Percentiles rank a stretch among this genome's conserved stretches.
Conservation (phyloP, 2,329 filamentous ascomycete species). For the Microsporum audouinii region DNA sequence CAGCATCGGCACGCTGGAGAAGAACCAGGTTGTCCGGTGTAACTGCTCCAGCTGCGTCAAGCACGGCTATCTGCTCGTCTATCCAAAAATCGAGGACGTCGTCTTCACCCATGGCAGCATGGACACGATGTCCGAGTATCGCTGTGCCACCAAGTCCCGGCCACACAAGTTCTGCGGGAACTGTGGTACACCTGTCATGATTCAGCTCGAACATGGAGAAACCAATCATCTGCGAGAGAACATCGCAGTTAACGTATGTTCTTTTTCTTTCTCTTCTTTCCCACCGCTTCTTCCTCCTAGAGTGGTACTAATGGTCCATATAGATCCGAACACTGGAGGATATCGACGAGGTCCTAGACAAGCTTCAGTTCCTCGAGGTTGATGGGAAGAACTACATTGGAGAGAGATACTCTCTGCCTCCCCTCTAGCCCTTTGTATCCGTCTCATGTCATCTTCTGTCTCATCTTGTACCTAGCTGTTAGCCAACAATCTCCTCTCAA, state of each 20-base stretch:
- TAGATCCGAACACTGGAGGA: conserved; percentile 7
- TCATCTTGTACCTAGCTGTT: background rate
- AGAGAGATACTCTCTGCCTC: conserved; percentile 3
- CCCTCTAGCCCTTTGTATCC: background rate
- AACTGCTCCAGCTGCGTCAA: conserved; percentile 20
- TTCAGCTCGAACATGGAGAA: conserved; percentile 2
- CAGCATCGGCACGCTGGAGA: conserved; percentile 13
- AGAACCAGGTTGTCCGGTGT: conserved; percentile 14
- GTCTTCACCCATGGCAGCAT: conserved; percentile 3
- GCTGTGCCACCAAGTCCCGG: background rate
- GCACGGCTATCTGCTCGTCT: conserved; percentile 22
- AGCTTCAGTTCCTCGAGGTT: background rate
- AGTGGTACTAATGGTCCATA: background rate
- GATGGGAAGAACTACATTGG: conserved; percentile 3
- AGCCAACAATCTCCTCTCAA: background rate
- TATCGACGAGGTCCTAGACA: conserved; percentile 5
- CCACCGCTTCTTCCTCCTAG: background rate
- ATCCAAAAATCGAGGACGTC: conserved; percentile 19
- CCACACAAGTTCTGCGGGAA: conserved; percentile 6
- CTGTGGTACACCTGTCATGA: conserved; percentile 5
- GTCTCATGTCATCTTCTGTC: background rate
- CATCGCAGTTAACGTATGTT: conserved; percentile 6
- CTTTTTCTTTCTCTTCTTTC: background rate
- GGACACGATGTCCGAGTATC: conserved; percentile 4
- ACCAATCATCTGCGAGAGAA: background rate